Conservation (phyloP, 208 protist species). For the Trypanosoma vivax region DNA sequence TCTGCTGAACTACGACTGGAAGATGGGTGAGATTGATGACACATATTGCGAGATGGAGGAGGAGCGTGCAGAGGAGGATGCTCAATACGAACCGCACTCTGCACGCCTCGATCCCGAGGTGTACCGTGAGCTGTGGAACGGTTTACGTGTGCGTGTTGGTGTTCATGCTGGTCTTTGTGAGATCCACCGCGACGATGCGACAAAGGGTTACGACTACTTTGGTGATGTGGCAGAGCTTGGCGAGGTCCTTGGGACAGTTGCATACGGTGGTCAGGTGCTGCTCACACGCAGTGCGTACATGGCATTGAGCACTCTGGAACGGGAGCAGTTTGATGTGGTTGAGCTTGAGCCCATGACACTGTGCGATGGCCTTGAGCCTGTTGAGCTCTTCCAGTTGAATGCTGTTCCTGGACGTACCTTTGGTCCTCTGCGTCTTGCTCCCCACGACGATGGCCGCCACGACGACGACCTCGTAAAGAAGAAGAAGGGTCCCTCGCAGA, state of each 20-base stretch:
- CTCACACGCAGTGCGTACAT: no score
- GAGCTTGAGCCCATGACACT: slow-evolving; percentile 23
- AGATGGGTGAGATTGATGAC: slow-evolving; percentile 23
- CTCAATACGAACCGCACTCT: slow-evolving; percentile 13
- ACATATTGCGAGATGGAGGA: slow-evolving; percentile 34
- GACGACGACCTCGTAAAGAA: slow-evolving; percentile 16
- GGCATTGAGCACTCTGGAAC: slow-evolving; percentile 47
- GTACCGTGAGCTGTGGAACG: slow-evolving; percentile 30
- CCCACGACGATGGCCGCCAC: neutral
- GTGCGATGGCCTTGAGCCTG: slow-evolving; percentile 29
- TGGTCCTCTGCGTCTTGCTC: slow-evolving; percentile 2
- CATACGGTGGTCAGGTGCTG: no score
- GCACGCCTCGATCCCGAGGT: slow-evolving; percentile 21
- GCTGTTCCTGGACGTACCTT: no score
- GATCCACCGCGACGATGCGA: slow-evolving; percentile 36
- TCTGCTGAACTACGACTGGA: slow-evolving; percentile 50
- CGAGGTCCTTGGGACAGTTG: no score
- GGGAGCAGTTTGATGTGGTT: neutral
- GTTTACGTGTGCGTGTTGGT: slow-evolving; percentile 40
- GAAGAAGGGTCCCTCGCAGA: slow-evolving; percentile 34
- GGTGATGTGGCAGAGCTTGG: no score
- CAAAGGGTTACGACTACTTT: no score
- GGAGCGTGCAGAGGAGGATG: slow-evolving; percentile 5
- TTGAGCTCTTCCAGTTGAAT: slow-evolving; percentile 46
- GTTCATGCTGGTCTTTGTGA: slow-evolving; percentile 46